Conservation (phyloP, 176 grass and related monocot species). For the Lolium rigidum region DNA sequence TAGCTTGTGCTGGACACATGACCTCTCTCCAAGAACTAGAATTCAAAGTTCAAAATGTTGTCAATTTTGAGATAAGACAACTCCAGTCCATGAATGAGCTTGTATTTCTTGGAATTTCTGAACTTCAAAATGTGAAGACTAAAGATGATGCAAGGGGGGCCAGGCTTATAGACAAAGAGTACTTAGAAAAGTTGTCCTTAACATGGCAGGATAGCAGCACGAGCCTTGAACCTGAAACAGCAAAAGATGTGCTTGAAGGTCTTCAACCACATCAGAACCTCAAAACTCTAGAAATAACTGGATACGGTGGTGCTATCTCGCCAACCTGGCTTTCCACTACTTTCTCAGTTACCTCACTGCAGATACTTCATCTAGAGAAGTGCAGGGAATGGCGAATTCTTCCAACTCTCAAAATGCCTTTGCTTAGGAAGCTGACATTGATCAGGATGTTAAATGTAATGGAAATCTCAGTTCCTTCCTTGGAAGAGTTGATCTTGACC, state of each 20-base stretch:
- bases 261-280: conserved; percentile 43
- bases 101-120: conserved; percentile 10
- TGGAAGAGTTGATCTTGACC: conserved; percentile 26
- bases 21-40: conserved; percentile 40
- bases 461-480: conserved; percentile 40
- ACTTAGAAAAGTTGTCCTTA: neutral
- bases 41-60: conserved; percentile 40
- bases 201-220: neutral
- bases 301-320: conserved; percentile 9
- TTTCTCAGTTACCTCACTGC: neutral
- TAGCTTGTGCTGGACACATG: conserved; percentile 13
- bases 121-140: conserved; percentile 20
- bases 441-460: neutral
- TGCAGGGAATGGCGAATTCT: conserved; percentile 28
- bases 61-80: conserved; percentile 34
- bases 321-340: conserved; percentile 30
- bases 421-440: conserved; percentile 29
- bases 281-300: conserved; percentile 34
- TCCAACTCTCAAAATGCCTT: neutral
- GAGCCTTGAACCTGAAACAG: neutral
- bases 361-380: conserved; percentile 15
- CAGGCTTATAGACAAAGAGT: neutral
- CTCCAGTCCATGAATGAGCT: conserved; percentile 42
- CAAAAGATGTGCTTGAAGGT: conserved; percentile 40
- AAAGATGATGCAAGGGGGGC: conserved; percentile 5